Conservation (phyloP, 768 basidiomycete species). For the Lactarius sanguifluus region DNA sequence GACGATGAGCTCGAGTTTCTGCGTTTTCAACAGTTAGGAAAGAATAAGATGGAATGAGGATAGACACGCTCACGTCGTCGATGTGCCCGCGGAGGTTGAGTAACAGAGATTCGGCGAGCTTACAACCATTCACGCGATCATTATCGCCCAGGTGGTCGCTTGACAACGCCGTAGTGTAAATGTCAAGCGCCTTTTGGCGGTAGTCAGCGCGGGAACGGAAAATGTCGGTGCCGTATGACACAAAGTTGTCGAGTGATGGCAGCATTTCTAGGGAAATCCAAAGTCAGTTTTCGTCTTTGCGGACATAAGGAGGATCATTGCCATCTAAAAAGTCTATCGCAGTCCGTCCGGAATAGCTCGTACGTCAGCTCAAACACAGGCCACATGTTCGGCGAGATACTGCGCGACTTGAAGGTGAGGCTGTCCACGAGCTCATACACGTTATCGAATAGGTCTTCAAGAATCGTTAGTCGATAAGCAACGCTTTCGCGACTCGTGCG, state of each 20-base stretch:
- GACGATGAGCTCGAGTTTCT: slow-evolving; percentile 69
- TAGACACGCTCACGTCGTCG: slow-evolving; percentile 60
- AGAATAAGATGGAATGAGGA: slow-evolving; percentile 2
- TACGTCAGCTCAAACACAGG: slow-evolving; percentile 82
- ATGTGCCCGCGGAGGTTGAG: slow-evolving; percentile 75
- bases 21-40: slow-evolving; percentile 6
- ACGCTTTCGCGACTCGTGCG: slow-evolving; percentile 28
- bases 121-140: slow-evolving; percentile 81
- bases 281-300: slow-evolving; percentile 6
- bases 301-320: neutral
- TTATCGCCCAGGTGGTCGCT: slow-evolving; percentile 75
- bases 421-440: slow-evolving; percentile 84
- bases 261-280: slow-evolving; percentile 64
- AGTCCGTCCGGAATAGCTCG: slow-evolving; percentile 75
- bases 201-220: slow-evolving; percentile 76
- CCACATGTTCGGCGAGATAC: slow-evolving; percentile 84
- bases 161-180: slow-evolving; percentile 73
- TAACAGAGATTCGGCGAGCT: slow-evolving; percentile 78
- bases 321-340: slow-evolving; percentile 88
- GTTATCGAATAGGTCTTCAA: slow-evolving; percentile 78
- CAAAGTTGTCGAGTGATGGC: slow-evolving; percentile 83
- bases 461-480: slow-evolving; percentile 5
- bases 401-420: slow-evolving; percentile 76
- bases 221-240: slow-evolving; percentile 76
- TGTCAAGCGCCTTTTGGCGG: slow-evolving; percentile 76